Base-by-base conservation (phyloP, 2,329 filamentous ascomycete species). In the Coniella lustricola region DNA sequence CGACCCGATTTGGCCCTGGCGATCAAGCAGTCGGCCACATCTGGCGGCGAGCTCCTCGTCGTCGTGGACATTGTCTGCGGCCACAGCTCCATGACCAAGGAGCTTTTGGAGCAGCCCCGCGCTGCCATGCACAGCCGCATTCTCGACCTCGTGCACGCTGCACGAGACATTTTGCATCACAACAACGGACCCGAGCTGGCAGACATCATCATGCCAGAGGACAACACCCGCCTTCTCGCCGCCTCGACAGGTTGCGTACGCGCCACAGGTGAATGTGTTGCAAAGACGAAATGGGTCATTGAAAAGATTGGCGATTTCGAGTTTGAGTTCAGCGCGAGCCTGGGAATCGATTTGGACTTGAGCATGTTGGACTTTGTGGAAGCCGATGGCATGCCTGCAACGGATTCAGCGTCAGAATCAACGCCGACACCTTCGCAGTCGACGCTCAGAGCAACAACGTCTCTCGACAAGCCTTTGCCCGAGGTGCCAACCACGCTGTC, bases 251-350 rank as follows among this genome's bases (percentile, higher is more conserved):
- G 81, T 51, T 96, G 90, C 62, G 90, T 98, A 21, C 84, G 89
- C 57, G 86, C 88, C 18, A 90, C 90, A 38, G 91, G 91, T 35
- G 90, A 95, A 57, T 96, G 91, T 64, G 86, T 95, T 17, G 84
- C 86, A 7, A 91, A 90, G 67, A 85, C 90, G 10, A 89, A 89
- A 59, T 76, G 81, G 62, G 82, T 94, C 38, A 85, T 98, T 50
- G 90, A 95, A 66, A 79, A 85, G 52, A 89, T 93, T 54, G 90
- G 90, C 17, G 90, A 95, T 64, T 95, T 95, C 56, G 90, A 95
- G 64, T 81, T 90, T 56, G 88, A 95, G 62, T 74, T 87, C 47
- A 81, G 69, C 33, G 69, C 68, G 16, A 60, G 72, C 25, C 66
- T 86, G 21, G 76, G 74, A 7, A 73, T 84, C 44, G 77, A 82